phyloP scores from a whole-genome alignment of 257 asterid genomes.

The Verbascum thapsus region DNA sequence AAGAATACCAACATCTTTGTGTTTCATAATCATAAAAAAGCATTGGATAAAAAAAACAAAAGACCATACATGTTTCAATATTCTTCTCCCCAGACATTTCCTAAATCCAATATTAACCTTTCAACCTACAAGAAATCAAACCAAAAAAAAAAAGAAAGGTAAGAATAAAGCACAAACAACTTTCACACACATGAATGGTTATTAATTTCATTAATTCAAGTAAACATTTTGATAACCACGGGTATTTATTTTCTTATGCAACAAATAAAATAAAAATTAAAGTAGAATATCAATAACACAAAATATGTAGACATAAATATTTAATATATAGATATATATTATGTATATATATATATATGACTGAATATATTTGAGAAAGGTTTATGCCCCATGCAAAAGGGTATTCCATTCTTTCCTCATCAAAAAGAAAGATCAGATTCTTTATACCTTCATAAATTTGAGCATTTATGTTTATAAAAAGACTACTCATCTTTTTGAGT shows the following conservation, averaged over 20 bases:
- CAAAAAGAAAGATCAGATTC: conserved; percentile 27
- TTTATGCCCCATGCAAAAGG: conserved; percentile 35
- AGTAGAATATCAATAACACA: neutral
- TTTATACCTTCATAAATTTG: conserved; percentile 22
- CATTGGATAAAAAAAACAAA: neutral
- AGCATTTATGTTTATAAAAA: conserved; percentile 5
- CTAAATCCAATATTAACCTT: conserved; percentile 29
- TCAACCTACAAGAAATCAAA: conserved; percentile 35
- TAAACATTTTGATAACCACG: neutral
- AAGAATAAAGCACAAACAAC: conserved; percentile 7
- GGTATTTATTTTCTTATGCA: conserved; percentile 11
- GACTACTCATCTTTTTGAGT: conserved; percentile 23
- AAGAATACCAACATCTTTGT: neutral
- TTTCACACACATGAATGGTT: conserved; percentile 5
- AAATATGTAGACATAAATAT: too few species aligned
- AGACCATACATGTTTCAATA: conserved; percentile 45
- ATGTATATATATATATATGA: too few species aligned
- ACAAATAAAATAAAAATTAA: neutral
- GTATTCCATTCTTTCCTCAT: conserved; percentile 34
- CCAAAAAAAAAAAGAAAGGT: neutral
- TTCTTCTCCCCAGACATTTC: conserved; percentile 65
- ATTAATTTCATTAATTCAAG: neutral
- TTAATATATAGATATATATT: too few species aligned
- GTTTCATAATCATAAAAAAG: conserved; percentile 6
- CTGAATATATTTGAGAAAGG: neutral